A percentile compares a stretch with the other conserved stretches of the same genome.
These are phyloP conservation scores for Neonectria neomacrospora DNA, from an alignment of 2,329 filamentous ascomycete genomes.

Conservation along the genomic window DNA sequence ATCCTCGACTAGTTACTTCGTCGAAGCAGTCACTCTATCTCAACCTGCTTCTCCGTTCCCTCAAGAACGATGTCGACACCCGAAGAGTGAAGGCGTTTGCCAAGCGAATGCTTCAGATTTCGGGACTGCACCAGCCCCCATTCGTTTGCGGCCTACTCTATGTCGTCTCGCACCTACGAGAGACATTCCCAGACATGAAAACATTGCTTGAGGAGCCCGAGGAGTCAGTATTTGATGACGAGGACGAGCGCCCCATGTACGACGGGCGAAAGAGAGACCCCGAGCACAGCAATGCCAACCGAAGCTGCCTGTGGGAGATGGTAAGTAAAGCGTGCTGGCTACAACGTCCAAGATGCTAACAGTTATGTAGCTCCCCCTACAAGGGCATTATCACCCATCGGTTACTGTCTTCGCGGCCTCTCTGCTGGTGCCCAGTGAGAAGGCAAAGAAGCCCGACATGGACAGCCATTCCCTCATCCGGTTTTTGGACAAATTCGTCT, in stretches of 20 bases:
- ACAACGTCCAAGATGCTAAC: constrained; percentile 35
- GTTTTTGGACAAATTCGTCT: constrained; percentile 98
- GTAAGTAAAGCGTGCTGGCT: constrained; percentile 56
- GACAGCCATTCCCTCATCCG: constrained; percentile 91
- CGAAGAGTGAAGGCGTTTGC: constrained; percentile 95
- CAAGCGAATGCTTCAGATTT: constrained; percentile 89
- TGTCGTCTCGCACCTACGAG: constrained; percentile 82
- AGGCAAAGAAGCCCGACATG: constrained; percentile 89
- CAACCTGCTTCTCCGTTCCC: constrained; percentile 86
- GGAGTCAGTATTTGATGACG: constrained; percentile 72
- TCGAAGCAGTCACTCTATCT: constrained; percentile 97
- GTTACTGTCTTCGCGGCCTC: constrained; percentile 84
- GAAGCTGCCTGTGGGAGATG: constrained; percentile 93
- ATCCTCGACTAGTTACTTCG: constrained; percentile 86
- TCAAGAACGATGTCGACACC: constrained; percentile 91
- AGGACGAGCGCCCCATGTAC: constrained; percentile 64
- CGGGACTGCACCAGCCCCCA: constrained; percentile 88
- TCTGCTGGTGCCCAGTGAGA: constrained; percentile 74
- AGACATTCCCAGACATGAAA: constrained; percentile 81
- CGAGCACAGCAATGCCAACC: constrained; percentile 91
- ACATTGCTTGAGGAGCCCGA: constrained; percentile 85
- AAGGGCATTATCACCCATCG: constrained; percentile 88
- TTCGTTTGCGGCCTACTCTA: constrained; percentile 96
- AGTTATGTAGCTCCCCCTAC: constrained; percentile 48
- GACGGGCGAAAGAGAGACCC: constrained; percentile 93